Conservation (phyloP, 805 yeast genomes). For the Candida tallmaniae region DNA sequence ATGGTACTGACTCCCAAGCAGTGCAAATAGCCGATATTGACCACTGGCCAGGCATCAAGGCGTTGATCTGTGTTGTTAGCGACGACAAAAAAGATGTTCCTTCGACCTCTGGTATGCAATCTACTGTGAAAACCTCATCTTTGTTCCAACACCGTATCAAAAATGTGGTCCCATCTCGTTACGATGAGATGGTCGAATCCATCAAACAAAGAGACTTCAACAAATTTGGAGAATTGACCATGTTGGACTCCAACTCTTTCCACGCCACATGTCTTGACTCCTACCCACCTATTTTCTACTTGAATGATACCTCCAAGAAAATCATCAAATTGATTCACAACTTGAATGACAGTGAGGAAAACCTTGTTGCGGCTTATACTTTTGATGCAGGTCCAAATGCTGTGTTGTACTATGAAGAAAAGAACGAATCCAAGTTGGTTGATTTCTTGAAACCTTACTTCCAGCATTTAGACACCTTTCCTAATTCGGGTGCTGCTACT, state of each 20-base stretch:
- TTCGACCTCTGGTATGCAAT: conserved; percentile 94
- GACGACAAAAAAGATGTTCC: conserved; percentile 94
- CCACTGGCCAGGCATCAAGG: conserved; percentile 93
- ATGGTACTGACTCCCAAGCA: conserved; percentile 94
- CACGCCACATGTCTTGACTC: conserved; percentile 98
- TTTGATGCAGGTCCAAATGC: conserved; percentile 99
- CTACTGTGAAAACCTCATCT: conserved; percentile 85
- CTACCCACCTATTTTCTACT: conserved; percentile 89
- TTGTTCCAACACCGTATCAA: conserved; percentile 75
- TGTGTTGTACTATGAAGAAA: conserved; percentile 80
- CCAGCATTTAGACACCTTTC: conserved; percentile 65
- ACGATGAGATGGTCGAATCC: conserved; percentile 72
- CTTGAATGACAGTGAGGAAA: conserved; percentile 64
- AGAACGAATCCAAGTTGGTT: conserved; percentile 70
- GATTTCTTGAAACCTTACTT: conserved; percentile 64
- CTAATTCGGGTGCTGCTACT: conserved; percentile 26
- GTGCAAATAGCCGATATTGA: conserved; percentile 79
- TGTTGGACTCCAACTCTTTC: conserved; percentile 95
- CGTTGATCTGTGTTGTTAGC: conserved; percentile 86
- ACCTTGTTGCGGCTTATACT: conserved; percentile 87
- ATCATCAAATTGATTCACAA: conserved; percentile 74
- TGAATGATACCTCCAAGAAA: conserved; percentile 85
- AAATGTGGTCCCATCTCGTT: conserved; percentile 83
- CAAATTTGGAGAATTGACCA: conserved; percentile 82
- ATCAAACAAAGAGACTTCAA: conserved; percentile 73